Percentiles rank a stretch among this genome's conserved stretches.
Conservation (phyloP, 495 filamentous ascomycete species). For the Hypoxylon trugodes region DNA sequence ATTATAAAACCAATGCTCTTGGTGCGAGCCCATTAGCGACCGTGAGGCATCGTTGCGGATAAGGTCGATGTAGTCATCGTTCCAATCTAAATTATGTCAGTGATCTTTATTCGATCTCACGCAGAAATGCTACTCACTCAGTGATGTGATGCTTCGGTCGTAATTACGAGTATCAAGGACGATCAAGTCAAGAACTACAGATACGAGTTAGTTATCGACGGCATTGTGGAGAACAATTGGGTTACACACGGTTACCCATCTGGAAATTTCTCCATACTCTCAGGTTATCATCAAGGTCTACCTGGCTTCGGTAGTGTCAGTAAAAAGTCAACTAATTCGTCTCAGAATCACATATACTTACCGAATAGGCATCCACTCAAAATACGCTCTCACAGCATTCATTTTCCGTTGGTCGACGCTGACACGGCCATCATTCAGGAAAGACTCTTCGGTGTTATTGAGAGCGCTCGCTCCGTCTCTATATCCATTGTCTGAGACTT, state of each 20-base stretch:
- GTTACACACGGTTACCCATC: constrained; percentile 60
- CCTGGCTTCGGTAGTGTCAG: constrained; percentile 49
- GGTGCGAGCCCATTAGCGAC: constrained; percentile 68
- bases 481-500: constrained; percentile 71
- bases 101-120: background rate
- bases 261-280: constrained; percentile 74
- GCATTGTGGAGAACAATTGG: too few relatives aligned
- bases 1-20: constrained; percentile 76
- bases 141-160: constrained; percentile 63
- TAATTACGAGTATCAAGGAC: constrained; percentile 76
- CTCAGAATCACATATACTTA: constrained; percentile 8
- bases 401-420: constrained; percentile 72
- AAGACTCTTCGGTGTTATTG: constrained; percentile 69
- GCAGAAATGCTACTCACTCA: constrained; percentile 29
- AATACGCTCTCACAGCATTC: constrained; percentile 75
- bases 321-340: background rate
- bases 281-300: constrained; percentile 74
- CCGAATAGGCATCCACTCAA: constrained; percentile 73
- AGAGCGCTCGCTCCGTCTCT: constrained; percentile 62
- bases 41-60: constrained; percentile 67
- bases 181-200: constrained; percentile 64
- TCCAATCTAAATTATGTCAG: constrained; percentile 47
- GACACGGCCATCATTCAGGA: constrained; percentile 65
- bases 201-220: background rate
- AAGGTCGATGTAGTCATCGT: constrained; percentile 63